Percentiles rank a stretch among this genome's conserved stretches.
Conservation (phyloP, 176 grass and related monocot genomes). For the Hsuehochloa calcarea region DNA sequence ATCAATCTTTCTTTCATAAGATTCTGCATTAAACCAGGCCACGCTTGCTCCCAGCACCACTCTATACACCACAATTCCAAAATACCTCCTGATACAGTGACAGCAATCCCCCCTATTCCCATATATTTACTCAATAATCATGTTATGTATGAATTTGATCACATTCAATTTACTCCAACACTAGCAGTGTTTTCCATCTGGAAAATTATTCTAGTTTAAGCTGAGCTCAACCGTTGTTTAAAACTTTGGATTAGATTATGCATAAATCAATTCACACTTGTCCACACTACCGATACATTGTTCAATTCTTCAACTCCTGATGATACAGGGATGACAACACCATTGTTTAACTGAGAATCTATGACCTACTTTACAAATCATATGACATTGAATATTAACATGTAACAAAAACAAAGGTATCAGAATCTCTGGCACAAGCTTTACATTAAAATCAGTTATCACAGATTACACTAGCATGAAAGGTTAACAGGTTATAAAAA, state of each 20-base stretch:
- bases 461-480: constrained; percentile 15
- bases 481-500: constrained; percentile 28
- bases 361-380: constrained; percentile 11
- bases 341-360: constrained; percentile 12
- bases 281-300: neutral
- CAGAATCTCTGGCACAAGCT: neutral
- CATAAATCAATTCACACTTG: neutral
- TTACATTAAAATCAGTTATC: constrained; percentile 16
- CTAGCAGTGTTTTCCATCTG: neutral
- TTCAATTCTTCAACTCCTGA: constrained; percentile 1
- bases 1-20: neutral
- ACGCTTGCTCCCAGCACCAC: neutral
- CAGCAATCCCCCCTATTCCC: neutral
- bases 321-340: neutral
- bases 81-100: neutral
- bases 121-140: neutral
- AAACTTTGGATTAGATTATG: neutral
- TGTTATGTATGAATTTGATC: neutral
- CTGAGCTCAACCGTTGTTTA: neutral
- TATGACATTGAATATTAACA: constrained; percentile 17
- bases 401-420: neutral
- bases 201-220: neutral
- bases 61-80: neutral
- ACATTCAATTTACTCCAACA: neutral
- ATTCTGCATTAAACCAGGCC: neutral